Base-by-base conservation (phyloP, 345 rosid genomes). In the Odontarrhena argentea region DNA sequence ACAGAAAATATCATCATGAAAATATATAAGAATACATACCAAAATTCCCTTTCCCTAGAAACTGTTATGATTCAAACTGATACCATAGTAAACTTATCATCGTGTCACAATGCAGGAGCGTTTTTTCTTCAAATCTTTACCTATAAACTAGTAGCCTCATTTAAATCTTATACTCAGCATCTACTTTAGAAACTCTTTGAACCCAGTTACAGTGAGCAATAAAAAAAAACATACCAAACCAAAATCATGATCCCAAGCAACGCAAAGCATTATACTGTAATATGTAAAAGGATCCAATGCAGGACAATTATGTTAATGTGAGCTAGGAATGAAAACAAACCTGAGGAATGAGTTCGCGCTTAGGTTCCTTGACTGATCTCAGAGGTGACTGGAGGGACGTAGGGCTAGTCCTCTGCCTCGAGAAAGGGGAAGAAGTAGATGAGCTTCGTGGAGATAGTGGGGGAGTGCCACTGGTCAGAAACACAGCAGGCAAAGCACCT, bases 361-460 rank as follows among this genome's bases (percentile, higher is more conserved):
- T 63, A 14, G 91, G 83, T 64, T 84, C 85, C n/a, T 59, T 78
- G 58, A 81, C 70, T 28, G 86, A 69, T 78, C 81, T 75, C 60
- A 84, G 47, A 26, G 89, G 90, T 75, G 89, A 85, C 40, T 87
- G 86, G 59, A 85, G 76, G 76, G 83, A 77, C 40, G 88, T 82
- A 60, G 83, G 83, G 48, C 83, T 84, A 32, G 51, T 66, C 73
- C 83, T 85, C 57, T 76, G 89, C 71, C 77, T 82, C 15, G 77
- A 78, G 60, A 71, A 58, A 63, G 85, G 81, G 49, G 93, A 91
- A 37, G 93, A 85, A 46, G 80, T 86, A 43, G 93, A 67, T 14
- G 80, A 56, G 76, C 87, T 85, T 68, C 89, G 80, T 5, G 96
- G 96, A 41, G 96, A 85, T 67, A 89, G 86, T 68, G 96, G 96